Percentiles rank a stretch among this genome's conserved stretches.
phyloP scores from a whole-genome alignment of 192 early-diverging fungal genomes.

The Gaertneriomyces sp. region DNA sequence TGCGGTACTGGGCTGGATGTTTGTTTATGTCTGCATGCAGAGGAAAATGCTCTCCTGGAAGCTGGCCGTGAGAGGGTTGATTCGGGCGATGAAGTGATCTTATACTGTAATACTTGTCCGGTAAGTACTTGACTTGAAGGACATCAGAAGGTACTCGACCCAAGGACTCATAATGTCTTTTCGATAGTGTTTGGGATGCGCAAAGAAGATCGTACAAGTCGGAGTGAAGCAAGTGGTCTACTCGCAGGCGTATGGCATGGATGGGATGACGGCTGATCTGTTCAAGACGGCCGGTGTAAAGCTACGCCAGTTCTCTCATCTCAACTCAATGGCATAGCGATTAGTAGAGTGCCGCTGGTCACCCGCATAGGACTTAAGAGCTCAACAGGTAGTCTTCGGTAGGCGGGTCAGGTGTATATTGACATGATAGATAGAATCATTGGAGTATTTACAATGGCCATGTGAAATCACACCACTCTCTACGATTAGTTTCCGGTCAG shows the following conservation, averaged over 20 bases:
- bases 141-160: neutral
- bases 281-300: conserved; percentile 79
- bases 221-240: conserved; percentile 94
- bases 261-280: conserved; percentile 74
- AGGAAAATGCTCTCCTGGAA: conserved; percentile 97
- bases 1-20: conserved; percentile 77
- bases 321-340: no score
- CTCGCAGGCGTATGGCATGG: conserved; percentile 90
- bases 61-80: conserved; percentile 89
- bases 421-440: no score
- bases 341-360: no score
- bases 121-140: conserved; percentile 22
- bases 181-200: conserved; percentile 71
- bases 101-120: conserved; percentile 94
- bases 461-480: no score
- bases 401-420: no score
- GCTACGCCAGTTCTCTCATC: conserved; percentile 46
- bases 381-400: no score
- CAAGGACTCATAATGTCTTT: conserved; percentile 9
- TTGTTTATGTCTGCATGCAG: conserved; percentile 96
- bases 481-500: no score
- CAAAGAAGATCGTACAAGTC: conserved; percentile 93
- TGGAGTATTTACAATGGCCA: no score
- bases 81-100: conserved; percentile 53
- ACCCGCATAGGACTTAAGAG: no score